Percentiles rank a stretch among this genome's conserved stretches.
phyloP scores from a whole-genome alignment of 2,329 filamentous ascomycete species.

The Geosmithia flava region DNA sequence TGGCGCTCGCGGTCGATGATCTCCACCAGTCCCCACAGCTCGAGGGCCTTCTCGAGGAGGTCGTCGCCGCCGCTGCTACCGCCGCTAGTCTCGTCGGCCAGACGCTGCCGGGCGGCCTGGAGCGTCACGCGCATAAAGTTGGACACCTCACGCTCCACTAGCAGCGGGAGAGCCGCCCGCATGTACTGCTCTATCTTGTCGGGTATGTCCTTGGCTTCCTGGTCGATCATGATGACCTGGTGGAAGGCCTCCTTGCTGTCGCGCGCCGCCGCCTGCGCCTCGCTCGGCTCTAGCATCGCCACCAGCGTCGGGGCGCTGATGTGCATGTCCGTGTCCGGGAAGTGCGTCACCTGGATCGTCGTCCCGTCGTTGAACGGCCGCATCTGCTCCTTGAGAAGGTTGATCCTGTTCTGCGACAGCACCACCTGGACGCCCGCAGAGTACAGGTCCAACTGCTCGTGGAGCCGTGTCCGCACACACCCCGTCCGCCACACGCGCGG shows the following conservation, averaged over 20 bases:
- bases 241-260: slow-evolving; percentile 19
- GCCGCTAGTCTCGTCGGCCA: slow-evolving; percentile 15
- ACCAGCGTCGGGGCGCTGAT: slow-evolving; percentile 24
- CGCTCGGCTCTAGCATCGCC: slow-evolving; percentile 20
- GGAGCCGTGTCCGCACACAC: slow-evolving; percentile 49
- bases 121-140: slow-evolving; percentile 47
- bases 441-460: slow-evolving; percentile 50
- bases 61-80: slow-evolving; percentile 21
- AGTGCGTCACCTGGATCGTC: slow-evolving; percentile 45
- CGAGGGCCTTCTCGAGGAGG: slow-evolving; percentile 43
- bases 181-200: slow-evolving; percentile 48
- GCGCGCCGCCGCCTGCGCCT: slow-evolving; percentile 19
- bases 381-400: slow-evolving; percentile 37
- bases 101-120: slow-evolving; percentile 34
- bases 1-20: slow-evolving; percentile 52
- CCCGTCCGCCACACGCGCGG: slow-evolving; percentile 54
- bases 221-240: slow-evolving; percentile 44
- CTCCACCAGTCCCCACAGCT: slow-evolving; percentile 54
- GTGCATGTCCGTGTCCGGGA: slow-evolving; percentile 35
- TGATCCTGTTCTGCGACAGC: slow-evolving; percentile 46
- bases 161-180: slow-evolving; percentile 41
- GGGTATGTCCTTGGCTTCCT: slow-evolving; percentile 47
- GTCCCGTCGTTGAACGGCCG: slow-evolving; percentile 35
- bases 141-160: slow-evolving; percentile 47
- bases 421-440: slow-evolving; percentile 52